These are phyloP conservation scores for Heteromeles arbutifolia DNA, from an alignment of 306 rosid species.

Conservation along the genomic window DNA sequence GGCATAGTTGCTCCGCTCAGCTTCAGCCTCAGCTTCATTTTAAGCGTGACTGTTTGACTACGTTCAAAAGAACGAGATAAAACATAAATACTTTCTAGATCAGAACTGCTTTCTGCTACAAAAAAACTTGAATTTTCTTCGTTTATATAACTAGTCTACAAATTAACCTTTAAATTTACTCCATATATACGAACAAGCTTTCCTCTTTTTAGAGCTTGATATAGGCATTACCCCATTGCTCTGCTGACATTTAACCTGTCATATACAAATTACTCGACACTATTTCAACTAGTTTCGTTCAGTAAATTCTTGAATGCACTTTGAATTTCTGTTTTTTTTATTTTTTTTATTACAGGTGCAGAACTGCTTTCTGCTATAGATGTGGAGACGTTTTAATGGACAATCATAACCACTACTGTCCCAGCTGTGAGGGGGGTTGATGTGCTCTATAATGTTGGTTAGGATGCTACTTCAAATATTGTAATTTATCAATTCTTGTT, in stretches of 20 bases:
- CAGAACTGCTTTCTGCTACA: not conserved
- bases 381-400: not conserved
- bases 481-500: not conserved
- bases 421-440: not conserved
- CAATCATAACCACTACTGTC: conserved; percentile 1
- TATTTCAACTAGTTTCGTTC: too few species aligned
- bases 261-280: not conserved
- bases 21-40: not conserved
- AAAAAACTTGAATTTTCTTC: not conserved
- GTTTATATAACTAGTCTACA: not conserved
- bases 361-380: not conserved
- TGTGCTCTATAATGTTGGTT: not conserved
- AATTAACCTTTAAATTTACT: not conserved
- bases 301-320: too few species aligned
- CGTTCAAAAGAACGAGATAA: not conserved
- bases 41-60: not conserved
- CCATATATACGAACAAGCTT: not conserved
- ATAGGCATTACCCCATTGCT: too few species aligned
- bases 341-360: not conserved
- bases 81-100: not conserved
- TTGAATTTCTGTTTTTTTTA: not conserved
- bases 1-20: not conserved
- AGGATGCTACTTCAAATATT: not conserved
- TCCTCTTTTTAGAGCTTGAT: too few species aligned
- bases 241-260: not conserved